phyloP scores from a whole-genome alignment of 2,329 filamentous ascomycete genomes.

The Paecilomyces sp. region DNA sequence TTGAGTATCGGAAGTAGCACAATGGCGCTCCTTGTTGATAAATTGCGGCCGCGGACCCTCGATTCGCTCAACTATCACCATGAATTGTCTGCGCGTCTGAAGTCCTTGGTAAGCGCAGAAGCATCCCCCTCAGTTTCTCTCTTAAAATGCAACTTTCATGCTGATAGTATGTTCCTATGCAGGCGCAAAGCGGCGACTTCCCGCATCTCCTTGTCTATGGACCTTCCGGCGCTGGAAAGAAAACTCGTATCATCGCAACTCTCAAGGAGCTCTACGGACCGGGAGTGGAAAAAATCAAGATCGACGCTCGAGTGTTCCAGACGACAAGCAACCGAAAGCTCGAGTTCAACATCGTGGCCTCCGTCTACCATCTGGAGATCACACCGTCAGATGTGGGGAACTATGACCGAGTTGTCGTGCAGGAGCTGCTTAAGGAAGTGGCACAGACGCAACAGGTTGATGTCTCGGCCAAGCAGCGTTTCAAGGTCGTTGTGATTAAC shows the following conservation, averaged over 20 bases:
- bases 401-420: conserved; percentile 91
- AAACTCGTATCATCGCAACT: conserved; percentile 92
- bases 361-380: conserved; percentile 96
- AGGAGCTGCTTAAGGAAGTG: conserved; percentile 94
- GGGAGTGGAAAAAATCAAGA: conserved; percentile 99
- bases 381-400: conserved; percentile 94
- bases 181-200: conserved; percentile 97
- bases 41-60: conserved; percentile 47
- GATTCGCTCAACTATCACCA: conserved; percentile 72
- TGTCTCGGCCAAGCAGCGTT: conserved; percentile 76
- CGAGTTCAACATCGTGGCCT: conserved; percentile 98
- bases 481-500: conserved; percentile 99
- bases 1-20: conserved; percentile 9
- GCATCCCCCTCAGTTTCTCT: background rate
- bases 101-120: conserved; percentile 62
- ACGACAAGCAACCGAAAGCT: conserved; percentile 93
- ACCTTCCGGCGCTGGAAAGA: conserved; percentile 93
- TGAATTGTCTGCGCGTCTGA: conserved; percentile 79
- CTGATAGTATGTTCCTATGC: conserved; percentile 8
- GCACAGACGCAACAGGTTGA: conserved; percentile 99
- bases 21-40: conserved; percentile 61
- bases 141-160: conserved; percentile 1
- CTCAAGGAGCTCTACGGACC: conserved; percentile 91
- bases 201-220: conserved; percentile 96
- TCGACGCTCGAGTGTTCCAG: conserved; percentile 93